These are phyloP conservation scores for Botrytis porri DNA, from an alignment of 2,329 filamentous ascomycete species.

Conservation along the genomic window DNA sequence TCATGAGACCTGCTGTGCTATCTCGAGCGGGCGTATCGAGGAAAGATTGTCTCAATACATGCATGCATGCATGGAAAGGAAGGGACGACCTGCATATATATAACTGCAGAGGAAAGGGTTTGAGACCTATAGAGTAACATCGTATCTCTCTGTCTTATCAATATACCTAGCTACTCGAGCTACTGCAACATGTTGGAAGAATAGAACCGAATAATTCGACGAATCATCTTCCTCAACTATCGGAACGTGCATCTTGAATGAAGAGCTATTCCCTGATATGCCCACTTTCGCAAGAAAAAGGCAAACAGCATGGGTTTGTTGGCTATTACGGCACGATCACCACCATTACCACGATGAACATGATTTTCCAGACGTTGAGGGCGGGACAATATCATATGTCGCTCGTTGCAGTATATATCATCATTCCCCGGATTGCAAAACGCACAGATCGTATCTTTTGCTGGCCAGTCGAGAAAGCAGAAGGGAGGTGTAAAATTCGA, in stretches of 20 bases:
- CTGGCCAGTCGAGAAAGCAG: background rate
- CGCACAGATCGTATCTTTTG: no score
- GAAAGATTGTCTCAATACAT: background rate
- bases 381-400: background rate
- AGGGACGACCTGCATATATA: background rate
- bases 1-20: background rate
- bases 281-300: background rate
- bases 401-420: background rate
- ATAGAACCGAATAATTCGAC: background rate
- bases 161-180: background rate
- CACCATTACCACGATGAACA: background rate
- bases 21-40: background rate
- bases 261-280: background rate
- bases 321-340: background rate
- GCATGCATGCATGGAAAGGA: background rate
- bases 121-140: background rate
- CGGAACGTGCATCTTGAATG: slow-evolving; percentile 1
- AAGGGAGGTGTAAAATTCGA: background rate
- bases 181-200: background rate
- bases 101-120: background rate
- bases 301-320: background rate
- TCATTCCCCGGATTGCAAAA: slow-evolving; percentile 1
- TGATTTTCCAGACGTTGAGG: background rate
- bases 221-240: background rate
- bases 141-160: background rate